Evolutionary conservation across 345 rosid species (phyloP), one percentile per base, ranked within the genome.

Genomic region (Boechera stricta): DNA sequence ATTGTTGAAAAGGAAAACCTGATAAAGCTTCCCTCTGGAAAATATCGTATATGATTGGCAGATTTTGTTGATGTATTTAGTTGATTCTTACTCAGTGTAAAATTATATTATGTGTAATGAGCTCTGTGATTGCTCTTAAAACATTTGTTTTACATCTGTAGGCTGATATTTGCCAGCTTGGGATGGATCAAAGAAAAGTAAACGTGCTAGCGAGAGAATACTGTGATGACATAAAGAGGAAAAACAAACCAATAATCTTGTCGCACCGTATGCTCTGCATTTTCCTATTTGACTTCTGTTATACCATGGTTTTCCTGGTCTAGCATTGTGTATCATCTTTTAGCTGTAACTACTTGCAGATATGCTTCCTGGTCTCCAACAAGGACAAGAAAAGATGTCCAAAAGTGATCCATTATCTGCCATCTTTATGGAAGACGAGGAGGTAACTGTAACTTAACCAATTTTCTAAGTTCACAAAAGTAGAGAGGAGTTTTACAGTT

Each of bases 141-240:
- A 42, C 36, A 7, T 57, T 31, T 75, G 5, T 38, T 49, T n/a
- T 44, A 39, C 18, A 5, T 70, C 48, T 72, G 82, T 82, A 91
- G 98, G 98, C 98, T 48, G 98, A 94, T 80, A 90, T 94, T 80
- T 94, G 98, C 83, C 96, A 94, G 77, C 76, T 94, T 82, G 98
- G 98, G 75, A 85, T 87, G 94, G 97, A 94, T 84, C 98, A 94
- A 69, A 59, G 94, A 73, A 90, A 90, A 81, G 98, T 91, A 45
- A 91, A 94, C 67, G 82, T 91, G 53, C 90, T 94, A 70, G 96
- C 96, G 21, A 84, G 96, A 80, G 97, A 91, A 78, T 91, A 94
- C 73, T 90, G 97, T 79, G 98, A 90, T 82, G 92, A 87, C 77
- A 88, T 90, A 51, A 89, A 94, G 87, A 90, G 90, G 82, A 88